Conservation (phyloP, 129 eudicot species). For the Artemisia tridentata region DNA sequence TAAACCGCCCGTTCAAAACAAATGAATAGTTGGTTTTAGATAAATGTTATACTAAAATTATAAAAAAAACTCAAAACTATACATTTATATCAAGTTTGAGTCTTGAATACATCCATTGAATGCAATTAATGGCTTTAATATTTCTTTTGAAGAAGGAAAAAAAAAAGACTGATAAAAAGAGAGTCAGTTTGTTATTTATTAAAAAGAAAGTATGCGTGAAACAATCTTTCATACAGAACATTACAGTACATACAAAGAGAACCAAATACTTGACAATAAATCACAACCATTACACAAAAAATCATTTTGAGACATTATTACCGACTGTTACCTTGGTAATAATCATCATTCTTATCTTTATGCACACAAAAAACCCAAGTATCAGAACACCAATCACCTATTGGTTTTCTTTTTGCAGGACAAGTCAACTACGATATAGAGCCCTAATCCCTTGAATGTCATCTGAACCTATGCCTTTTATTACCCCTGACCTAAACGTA, state of each 20-base stretch:
- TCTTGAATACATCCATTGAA: too few species aligned
- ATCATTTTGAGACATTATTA: too few species aligned
- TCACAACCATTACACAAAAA: constrained; percentile 1
- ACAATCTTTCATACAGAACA: too few species aligned
- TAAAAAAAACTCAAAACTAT: too few species aligned
- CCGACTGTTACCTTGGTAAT: too few species aligned
- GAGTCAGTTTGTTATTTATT: not conserved
- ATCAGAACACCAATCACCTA: not conserved
- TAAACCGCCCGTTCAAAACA: too few species aligned
- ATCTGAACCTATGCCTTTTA: constrained; percentile 28
- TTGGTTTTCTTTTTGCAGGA: not conserved
- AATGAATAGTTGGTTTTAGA: too few species aligned
- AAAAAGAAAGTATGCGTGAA: not conserved
- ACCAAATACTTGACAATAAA: not conserved
- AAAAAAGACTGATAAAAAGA: not conserved
- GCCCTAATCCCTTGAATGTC: constrained; percentile 35
- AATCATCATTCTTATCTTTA: not conserved
- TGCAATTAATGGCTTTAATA: too few species aligned
- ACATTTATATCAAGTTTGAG: too few species aligned
- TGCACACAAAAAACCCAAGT: not conserved
- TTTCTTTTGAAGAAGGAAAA: too few species aligned
- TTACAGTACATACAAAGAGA: too few species aligned
- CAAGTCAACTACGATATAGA: constrained; percentile 21
- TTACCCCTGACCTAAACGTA: constrained; percentile 17
- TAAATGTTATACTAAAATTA: too few species aligned